Evolutionary conservation across 768 basidiomycete species (phyloP).

Genomic region (Tephrocybe sp.): DNA sequence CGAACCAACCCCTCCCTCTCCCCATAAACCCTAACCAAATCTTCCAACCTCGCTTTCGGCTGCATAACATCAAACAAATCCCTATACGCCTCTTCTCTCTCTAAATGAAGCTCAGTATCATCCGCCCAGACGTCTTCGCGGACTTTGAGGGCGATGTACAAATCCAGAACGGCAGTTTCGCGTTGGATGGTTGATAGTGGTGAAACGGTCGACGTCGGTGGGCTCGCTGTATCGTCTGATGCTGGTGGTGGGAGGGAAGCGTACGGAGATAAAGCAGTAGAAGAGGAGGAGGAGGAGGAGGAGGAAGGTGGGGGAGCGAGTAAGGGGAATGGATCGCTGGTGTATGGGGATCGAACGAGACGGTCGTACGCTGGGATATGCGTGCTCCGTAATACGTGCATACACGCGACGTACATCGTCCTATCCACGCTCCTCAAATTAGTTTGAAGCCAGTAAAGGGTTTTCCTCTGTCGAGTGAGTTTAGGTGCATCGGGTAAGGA

Average conservation of each 20-base stretch:
- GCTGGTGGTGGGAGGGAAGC: slow-evolving; percentile 20
- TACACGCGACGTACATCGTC: slow-evolving; percentile 72
- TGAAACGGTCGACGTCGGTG: slow-evolving; percentile 32
- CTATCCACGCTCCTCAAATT: slow-evolving; percentile 64
- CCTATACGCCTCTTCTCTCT: slow-evolving; percentile 71
- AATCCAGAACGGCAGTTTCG: slow-evolving; percentile 73
- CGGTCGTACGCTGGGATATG: slow-evolving; percentile 66
- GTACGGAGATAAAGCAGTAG: slow-evolving; percentile 12
- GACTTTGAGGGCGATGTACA: slow-evolving; percentile 77
- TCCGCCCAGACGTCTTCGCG: slow-evolving; percentile 77
- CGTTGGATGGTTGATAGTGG: slow-evolving; percentile 54
- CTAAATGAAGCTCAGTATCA: slow-evolving; percentile 71
- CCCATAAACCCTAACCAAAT: slow-evolving; percentile 54
- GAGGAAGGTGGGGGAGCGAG: slow-evolving; percentile 15
- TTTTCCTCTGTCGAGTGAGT: slow-evolving; percentile 57
- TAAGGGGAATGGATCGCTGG: slow-evolving; percentile 76
- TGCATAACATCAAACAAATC: slow-evolving; percentile 78
- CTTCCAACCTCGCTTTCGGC: slow-evolving; percentile 73
- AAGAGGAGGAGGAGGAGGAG: too few species aligned
- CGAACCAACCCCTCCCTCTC: slow-evolving; percentile 37
- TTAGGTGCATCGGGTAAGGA: slow-evolving; percentile 35
- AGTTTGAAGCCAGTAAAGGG: slow-evolving; percentile 67
- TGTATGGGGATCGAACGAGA: slow-evolving; percentile 65
- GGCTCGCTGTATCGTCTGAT: slow-evolving; percentile 17
- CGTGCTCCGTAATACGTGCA: slow-evolving; percentile 76